These are phyloP conservation scores for Paramecium pentaurelia DNA, from an alignment of 73 alveolate species.

Conservation along the genomic window DNA sequence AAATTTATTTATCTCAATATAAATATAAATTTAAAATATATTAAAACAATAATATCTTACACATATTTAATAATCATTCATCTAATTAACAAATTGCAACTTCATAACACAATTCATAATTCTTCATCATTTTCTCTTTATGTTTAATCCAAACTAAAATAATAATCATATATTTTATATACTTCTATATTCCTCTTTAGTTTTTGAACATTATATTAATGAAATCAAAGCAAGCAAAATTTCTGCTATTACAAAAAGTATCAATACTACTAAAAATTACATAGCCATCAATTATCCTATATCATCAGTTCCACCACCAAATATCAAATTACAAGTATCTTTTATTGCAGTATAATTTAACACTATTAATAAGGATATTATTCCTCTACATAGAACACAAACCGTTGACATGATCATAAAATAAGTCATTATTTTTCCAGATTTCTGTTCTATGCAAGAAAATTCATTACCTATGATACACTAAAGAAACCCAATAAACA, in stretches of 20 bases:
- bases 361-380: not conserved
- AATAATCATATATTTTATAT: not conserved
- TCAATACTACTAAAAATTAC: not conserved
- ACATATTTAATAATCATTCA: not conserved
- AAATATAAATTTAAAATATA: not conserved
- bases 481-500: slow-evolving; percentile 18
- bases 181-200: slow-evolving; percentile 24
- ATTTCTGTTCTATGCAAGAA: not conserved
- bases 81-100: slow-evolving; percentile 15
- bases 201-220: slow-evolving; percentile 30
- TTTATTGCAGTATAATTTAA: not conserved
- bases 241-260: slow-evolving; percentile 19
- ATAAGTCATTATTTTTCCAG: slow-evolving; percentile 24
- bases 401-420: slow-evolving; percentile 39
- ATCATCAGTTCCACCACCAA: not conserved
- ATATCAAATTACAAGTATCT: not conserved
- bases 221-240: slow-evolving; percentile 19
- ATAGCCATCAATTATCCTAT: not conserved
- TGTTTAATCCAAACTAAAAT: slow-evolving; percentile 20
- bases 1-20: no score
- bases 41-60: not conserved
- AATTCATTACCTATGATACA: not conserved
- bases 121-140: slow-evolving; percentile 27
- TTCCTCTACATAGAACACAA: slow-evolving; percentile 43
- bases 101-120: slow-evolving; percentile 38